Evolutionary conservation across 225 moss, liverwort and hornwort genomes (phyloP), one percentile per base, ranked within the genome.

Genomic region (Pleurozium schreberi): DNA sequence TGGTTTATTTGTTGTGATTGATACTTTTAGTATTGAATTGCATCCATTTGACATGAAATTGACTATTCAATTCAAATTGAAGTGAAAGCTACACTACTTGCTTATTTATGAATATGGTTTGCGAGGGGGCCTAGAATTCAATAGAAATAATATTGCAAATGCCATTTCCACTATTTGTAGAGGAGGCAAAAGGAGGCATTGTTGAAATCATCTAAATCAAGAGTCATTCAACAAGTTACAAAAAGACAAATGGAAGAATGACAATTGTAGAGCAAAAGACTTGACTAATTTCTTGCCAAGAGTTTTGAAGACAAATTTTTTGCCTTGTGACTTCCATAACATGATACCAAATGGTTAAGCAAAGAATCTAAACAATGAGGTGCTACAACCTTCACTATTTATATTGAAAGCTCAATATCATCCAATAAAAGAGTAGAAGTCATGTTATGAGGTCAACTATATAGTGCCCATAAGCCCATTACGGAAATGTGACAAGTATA

Each of bases 381-480:
- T 38, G 16, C 57, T 57, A 57, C 17, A 27, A 55, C 26, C 38
- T 57, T 57, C 6, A 26, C 3, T n/a, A 4, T 57, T 57, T 1
- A 38, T 57, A 23, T n/a, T 78, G n/a, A 57, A n/a, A 55, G 10
- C 10, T n/a, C 11, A 26, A n/a, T 10, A 10, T 10, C 53, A 53
- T 57, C 6, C 1, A 16, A 34, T 78, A 53, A n/a, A 58, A 58
- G 11, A n/a, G 2, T 58, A 80, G 12, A 28, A 40, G 15, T 26
- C 10, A 23, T 78, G 4, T 55, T 4, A 33, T 3, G 5, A 27
- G 17, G 12, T 58, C 18, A 80, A 27, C 8, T 58, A 28, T 5
- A 1, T 7, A 0, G 0, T n/a, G 7, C 2, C 6, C 0, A 57
- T n/a, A 34, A 50, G 21, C 8, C 22, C 8, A 50, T 52, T 22